Conservation (phyloP, 768 basidiomycete species). For the Xerocomus spinulosus region DNA sequence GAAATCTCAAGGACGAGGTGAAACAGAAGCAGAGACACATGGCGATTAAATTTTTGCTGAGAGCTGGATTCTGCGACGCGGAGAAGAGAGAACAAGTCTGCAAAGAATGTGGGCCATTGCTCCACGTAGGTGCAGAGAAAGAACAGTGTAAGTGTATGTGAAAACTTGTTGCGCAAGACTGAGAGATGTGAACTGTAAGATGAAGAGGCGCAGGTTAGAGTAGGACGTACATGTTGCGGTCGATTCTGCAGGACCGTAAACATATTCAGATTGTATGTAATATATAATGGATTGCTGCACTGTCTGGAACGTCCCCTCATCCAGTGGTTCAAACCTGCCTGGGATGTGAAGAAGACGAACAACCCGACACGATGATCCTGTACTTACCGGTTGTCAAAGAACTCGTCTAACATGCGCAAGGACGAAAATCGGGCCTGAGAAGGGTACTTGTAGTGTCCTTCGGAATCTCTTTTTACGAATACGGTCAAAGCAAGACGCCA, state of each 20-base stretch:
- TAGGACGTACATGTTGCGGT: constrained; percentile 69
- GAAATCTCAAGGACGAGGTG: constrained; percentile 93
- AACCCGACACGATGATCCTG: neutral
- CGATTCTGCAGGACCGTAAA: constrained; percentile 78
- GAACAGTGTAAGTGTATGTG: constrained; percentile 83
- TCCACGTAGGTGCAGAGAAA: constrained; percentile 84
- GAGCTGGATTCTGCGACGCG: constrained; percentile 54
- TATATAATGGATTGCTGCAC: constrained; percentile 73
- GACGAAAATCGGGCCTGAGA: constrained; percentile 76
- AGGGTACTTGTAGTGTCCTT: constrained; percentile 64
- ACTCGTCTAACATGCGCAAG: constrained; percentile 74
- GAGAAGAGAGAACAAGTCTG: constrained; percentile 70
- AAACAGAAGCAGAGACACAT: constrained; percentile 85
- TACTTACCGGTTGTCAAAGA: constrained; percentile 76
- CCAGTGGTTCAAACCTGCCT: constrained; percentile 59
- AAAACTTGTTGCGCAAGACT: constrained; percentile 95
- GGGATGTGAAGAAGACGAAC: neutral
- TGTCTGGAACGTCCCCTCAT: constrained; percentile 63
- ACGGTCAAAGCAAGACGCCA: constrained; percentile 81
- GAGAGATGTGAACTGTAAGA: constrained; percentile 13
- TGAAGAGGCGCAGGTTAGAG: neutral
- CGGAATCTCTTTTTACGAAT: constrained; percentile 58
- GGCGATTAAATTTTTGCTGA: constrained; percentile 66
- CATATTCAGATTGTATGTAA: constrained; percentile 87
- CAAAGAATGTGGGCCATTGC: constrained; percentile 84